Conservation (phyloP, 139 green algal genomes). For the Spirogloea muscicola region DNA sequence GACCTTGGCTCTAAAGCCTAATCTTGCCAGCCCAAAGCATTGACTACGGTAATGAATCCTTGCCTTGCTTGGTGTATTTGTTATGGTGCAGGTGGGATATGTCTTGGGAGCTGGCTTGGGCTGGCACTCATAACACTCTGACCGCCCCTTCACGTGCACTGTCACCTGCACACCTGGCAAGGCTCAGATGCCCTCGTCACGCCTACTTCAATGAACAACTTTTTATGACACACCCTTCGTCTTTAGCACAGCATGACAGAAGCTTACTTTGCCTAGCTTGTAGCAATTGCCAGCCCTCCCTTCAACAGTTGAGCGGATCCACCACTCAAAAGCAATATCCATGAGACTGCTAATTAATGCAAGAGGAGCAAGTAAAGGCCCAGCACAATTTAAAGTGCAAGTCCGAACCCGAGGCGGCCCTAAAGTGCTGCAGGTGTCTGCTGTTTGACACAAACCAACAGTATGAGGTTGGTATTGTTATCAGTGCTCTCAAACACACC, state of each 20-base stretch:
- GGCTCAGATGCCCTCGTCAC: too few species aligned
- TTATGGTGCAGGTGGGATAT: conserved; percentile 96
- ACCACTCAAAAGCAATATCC: too few species aligned
- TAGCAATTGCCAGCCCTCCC: too few species aligned
- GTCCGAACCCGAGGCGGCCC: not conserved
- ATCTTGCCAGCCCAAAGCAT: too few species aligned
- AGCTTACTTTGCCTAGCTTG: too few species aligned
- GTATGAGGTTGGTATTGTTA: not conserved
- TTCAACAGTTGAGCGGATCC: too few species aligned
- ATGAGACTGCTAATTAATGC: too few species aligned
- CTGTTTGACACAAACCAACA: not conserved
- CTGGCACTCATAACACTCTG: conserved; percentile 94
- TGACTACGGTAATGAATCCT: too few species aligned
- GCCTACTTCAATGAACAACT: too few species aligned
- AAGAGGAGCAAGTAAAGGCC: not conserved
- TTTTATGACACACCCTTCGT: too few species aligned
- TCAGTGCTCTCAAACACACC: conserved; percentile 4
- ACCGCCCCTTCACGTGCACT: conserved; percentile 75
- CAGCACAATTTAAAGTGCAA: not conserved
- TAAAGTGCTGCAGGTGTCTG: not conserved
- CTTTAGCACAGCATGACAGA: too few species aligned
- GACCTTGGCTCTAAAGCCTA: too few species aligned
- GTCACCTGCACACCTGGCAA: conserved; percentile 79
- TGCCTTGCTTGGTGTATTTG: conserved; percentile 94
- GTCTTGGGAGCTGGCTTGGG: conserved; percentile 80